phyloP scores from a whole-genome alignment of 371 early-diverging fungal genomes.

The Rhizopus microsporus region DNA sequence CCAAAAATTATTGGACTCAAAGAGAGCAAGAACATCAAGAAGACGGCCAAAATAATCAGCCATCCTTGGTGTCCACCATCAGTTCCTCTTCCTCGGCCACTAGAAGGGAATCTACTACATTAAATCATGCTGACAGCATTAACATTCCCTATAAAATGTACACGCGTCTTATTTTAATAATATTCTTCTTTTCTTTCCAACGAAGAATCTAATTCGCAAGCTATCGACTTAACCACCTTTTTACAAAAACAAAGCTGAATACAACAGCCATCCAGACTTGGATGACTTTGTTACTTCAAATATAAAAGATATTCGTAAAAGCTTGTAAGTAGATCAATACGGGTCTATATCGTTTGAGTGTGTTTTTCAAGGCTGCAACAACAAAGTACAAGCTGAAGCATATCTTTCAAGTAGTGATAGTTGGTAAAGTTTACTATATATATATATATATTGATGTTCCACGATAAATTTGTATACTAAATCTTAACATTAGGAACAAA shows the following conservation, averaged over 20 bases:
- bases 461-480: constrained; percentile 1
- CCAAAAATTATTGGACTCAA: constrained; percentile 4
- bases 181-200: too few relatives aligned
- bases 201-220: too few relatives aligned
- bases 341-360: constrained; percentile 4
- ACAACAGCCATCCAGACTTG: constrained; percentile 10
- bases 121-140: too few relatives aligned
- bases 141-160: too few relatives aligned
- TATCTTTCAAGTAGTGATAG: constrained; percentile 6
- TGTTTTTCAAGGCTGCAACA: constrained; percentile 6
- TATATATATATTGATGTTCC: constrained; percentile 3
- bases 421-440: constrained; percentile 7
- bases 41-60: constrained; percentile 1
- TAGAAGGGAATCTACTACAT: constrained; percentile 14
- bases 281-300: constrained; percentile 9
- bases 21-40: constrained; percentile 2
- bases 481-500: constrained; percentile 6
- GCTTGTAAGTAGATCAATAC: not conserved
- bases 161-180: too few relatives aligned
- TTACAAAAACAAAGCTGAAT: constrained; percentile 8
- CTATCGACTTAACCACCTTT: not conserved
- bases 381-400: constrained; percentile 8
- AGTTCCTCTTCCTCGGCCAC: constrained; percentile 4
- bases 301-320: constrained; percentile 8
- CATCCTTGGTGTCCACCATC: constrained; percentile 1